phyloP scores from a whole-genome alignment of 106 monocot species.

The Posidonia australis region DNA sequence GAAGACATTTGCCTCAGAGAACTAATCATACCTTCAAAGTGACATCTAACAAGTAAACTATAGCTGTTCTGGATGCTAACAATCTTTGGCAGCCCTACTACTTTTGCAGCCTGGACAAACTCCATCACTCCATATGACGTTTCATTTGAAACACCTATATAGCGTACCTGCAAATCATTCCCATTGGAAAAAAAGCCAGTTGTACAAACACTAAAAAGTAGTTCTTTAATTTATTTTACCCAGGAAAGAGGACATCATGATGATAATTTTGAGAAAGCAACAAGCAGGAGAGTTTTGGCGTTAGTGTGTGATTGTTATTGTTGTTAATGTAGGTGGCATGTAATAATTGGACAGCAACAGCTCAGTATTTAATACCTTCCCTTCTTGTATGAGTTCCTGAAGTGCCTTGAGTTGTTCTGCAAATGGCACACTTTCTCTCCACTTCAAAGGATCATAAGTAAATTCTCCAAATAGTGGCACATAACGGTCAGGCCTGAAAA shows the following conservation, averaged over 20 bases:
- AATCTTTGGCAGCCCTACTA: constrained; percentile 79
- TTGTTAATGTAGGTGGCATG: too few species aligned
- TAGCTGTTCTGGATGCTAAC: constrained; percentile 90
- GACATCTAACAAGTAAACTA: constrained; percentile 57
- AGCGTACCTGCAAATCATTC: constrained; percentile 40
- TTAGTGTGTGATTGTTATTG: too few species aligned
- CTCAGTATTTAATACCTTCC: constrained; percentile 48
- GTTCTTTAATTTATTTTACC: too few species aligned
- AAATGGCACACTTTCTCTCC: constrained; percentile 85
- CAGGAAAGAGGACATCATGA: too few species aligned
- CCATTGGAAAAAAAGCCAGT: neutral
- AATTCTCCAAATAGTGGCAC: constrained; percentile 91
- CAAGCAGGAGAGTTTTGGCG: too few species aligned
- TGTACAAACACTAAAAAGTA: too few species aligned
- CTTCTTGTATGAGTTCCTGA: constrained; percentile 72
- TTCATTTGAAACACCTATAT: constrained; percentile 96
- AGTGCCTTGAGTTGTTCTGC: constrained; percentile 73
- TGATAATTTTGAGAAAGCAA: too few species aligned
- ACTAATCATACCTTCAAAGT: constrained; percentile 49
- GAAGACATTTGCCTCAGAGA: too few species aligned
- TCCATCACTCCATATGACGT: constrained; percentile 96
- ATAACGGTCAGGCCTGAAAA: constrained; percentile 91
- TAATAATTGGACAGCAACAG: too few species aligned
- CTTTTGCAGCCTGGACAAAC: constrained; percentile 79
- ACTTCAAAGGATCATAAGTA: constrained; percentile 56